Base-by-base conservation (phyloP, 108 stramenopile genomes). In the Fragilariopsis cylindrus region DNA sequence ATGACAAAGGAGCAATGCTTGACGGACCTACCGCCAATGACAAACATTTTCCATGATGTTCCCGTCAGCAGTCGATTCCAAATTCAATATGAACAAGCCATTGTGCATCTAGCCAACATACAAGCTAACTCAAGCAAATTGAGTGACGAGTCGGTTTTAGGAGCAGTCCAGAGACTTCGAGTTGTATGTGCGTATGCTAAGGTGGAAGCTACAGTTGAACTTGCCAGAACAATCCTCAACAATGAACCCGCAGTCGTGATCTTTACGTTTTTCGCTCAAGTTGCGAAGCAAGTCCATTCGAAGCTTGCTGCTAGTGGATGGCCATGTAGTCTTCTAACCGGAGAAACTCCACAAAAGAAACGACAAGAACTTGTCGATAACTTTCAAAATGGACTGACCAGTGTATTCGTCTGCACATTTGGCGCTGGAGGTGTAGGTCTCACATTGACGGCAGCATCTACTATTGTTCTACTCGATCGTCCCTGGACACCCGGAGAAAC, bases 1-100 rank as follows among this genome's bases (percentile, higher is more conserved):
- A 82, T 87, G 81, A 91, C 92, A 12, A 96, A 96, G 80, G 90
- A 96, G n/a, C 85, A 90, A 60, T 90, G 88, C 68, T 75, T 96
- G 42, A 81, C 79, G 46, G 83, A 87, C 16, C 66, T 96, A 48
- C 86, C 88, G 70, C 86, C 84, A 1, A 80, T 82, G 70, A 92
- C 76, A 48, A 87, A 89, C 8, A 83, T 85, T n/a, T 44, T 78
- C 48, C 64, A 77, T n/a, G 69, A 80, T 5, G 84, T 94, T 19
- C 88, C 87, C 3, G 83, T 94, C 42, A 78, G 83, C 56, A 76
- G 77, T 30, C 81, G 84, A 8, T 69, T 71, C 40, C 84, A 91
- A 58, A 65, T 83, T 30, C 68, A 84, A 45, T 86, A 94, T 71
- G 77, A 73, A 12, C 60, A 84, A 49, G 81, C 85, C 3, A 57